Evolutionary conservation across 371 early-diverging fungal genomes (phyloP), one percentile per base, ranked within the genome.

Genomic region (Fennellomyces sp.): DNA sequence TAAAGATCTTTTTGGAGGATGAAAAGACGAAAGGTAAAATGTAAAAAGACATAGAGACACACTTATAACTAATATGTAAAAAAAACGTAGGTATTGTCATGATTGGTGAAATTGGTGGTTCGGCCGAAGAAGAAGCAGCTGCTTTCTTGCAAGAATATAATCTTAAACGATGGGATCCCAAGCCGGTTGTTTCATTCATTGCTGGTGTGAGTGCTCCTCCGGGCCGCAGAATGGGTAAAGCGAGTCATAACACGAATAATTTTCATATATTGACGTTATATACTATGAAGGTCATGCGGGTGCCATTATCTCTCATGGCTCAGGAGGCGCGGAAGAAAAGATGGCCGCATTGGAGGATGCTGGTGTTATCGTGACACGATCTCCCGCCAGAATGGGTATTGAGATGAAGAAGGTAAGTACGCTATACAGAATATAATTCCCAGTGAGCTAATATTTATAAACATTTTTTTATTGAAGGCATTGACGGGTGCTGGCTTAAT

Each of bases 201-300:
- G 98, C 99, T 61, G 99, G 99, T 64, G 86, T 94, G 52, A 98
- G 97, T 54, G 99, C 99, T 56, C 99, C 99, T 48, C 99, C 99
- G 33, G 99, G 99, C 49, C 91, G 98, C 65, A 89, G 99, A 60
- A 96, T 96, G 97, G 95, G 91, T 78, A 80, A 75, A 45, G 17
- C n/a, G 5, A n/a, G 12, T 41, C 6, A 8, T 41, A 15, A 41
- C 5, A n/a, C 45, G 8, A 17, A 45, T 45, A 45, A 45, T 45
- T 33, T 58, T 58, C n/a, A n/a, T n/a, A n/a, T 36, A 33, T 13
- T 33, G 35, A 8, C 13, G 8, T 33, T 33, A 13, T 33, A 13
- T 8, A 33, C 42, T 68, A 29, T 27, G 83, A n/a, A 90, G 92
- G 95, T 63, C 97, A 97, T 69, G 96, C 96, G 64, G 97, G 99